These are phyloP conservation scores for Populus nigra DNA, from an alignment of 345 rosid species.

Conservation along the genomic window DNA sequence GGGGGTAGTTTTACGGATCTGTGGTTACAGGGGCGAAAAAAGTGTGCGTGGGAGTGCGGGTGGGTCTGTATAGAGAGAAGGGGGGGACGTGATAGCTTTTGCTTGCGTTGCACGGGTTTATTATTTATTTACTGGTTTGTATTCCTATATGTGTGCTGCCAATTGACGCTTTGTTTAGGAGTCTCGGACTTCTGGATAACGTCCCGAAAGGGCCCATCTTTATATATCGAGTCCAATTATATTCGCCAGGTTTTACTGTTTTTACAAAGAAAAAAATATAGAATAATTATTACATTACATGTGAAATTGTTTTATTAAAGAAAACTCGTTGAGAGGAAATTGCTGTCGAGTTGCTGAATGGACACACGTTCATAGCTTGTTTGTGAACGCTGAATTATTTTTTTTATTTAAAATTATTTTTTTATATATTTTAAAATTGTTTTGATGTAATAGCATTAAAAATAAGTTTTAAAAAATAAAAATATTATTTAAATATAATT, in stretches of 20 bases:
- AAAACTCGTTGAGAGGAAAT: no score
- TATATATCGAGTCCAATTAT: background rate
- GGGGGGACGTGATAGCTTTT: background rate
- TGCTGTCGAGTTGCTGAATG: no score
- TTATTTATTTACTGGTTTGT: background rate
- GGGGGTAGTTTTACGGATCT: background rate
- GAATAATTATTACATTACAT: no score
- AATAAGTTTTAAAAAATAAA: no score
- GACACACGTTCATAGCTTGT: no score
- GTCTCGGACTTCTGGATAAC: background rate
- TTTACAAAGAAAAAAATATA: no score
- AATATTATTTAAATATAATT: no score
- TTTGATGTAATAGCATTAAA: no score
- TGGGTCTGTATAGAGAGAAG: background rate
- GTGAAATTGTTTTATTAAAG: no score
- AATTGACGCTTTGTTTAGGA: background rate
- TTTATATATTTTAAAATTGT: no score
- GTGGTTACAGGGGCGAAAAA: background rate
- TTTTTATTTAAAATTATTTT: no score
- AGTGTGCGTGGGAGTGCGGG: background rate
- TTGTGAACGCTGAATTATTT: no score
- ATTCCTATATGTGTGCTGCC: background rate
- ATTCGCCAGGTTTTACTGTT: background rate
- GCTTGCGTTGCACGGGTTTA: conserved; percentile 2
- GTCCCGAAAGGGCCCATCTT: background rate